phyloP scores from a whole-genome alignment of 2,329 filamentous ascomycete species.

The Cryoendolithus antarcticus region DNA sequence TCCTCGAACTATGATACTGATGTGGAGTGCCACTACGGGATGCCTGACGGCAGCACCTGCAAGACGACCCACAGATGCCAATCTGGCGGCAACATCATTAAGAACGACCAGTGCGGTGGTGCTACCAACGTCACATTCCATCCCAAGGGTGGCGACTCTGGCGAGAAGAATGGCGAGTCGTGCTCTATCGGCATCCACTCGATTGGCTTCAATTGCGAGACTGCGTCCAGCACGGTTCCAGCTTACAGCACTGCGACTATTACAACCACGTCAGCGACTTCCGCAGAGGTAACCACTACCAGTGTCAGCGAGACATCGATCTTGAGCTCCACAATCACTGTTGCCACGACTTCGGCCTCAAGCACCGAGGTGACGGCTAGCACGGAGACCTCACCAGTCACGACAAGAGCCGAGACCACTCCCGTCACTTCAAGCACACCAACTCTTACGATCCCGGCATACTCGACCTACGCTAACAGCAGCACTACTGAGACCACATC shows the following conservation, averaged over 20 bases:
- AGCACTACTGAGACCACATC: conserved; percentile 1
- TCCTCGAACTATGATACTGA: conserved; percentile 63
- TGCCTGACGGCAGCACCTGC: conserved; percentile 72
- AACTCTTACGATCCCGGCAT: not conserved
- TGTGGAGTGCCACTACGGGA: conserved; percentile 74
- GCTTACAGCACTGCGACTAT: conserved; percentile 9
- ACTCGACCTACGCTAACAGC: conserved; percentile 5
- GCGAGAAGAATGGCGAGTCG: conserved; percentile 35
- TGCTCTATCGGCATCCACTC: conserved; percentile 64
- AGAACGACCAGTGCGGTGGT: conserved; percentile 86
- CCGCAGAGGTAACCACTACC: conserved; percentile 7
- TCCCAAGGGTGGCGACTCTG: conserved; percentile 23
- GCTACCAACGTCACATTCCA: conserved; percentile 67
- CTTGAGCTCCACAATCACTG: conserved; percentile 3
- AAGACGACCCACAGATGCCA: conserved; percentile 63
- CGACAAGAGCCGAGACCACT: conserved; percentile 1
- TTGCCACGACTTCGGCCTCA: conserved; percentile 5
- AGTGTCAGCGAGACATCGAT: conserved; percentile 5
- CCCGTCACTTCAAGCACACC: conserved; percentile 3
- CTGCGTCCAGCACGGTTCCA: conserved; percentile 16
- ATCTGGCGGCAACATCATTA: conserved; percentile 53
- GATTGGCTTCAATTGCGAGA: conserved; percentile 63
- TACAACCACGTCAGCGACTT: conserved; percentile 6
- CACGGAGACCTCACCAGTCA: conserved; percentile 11
- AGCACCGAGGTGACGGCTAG: conserved; percentile 8